Evolutionary conservation across 345 rosid genomes (phyloP), one percentile per base, ranked within the genome.

Genomic region (Hirschfeldia incana): DNA sequence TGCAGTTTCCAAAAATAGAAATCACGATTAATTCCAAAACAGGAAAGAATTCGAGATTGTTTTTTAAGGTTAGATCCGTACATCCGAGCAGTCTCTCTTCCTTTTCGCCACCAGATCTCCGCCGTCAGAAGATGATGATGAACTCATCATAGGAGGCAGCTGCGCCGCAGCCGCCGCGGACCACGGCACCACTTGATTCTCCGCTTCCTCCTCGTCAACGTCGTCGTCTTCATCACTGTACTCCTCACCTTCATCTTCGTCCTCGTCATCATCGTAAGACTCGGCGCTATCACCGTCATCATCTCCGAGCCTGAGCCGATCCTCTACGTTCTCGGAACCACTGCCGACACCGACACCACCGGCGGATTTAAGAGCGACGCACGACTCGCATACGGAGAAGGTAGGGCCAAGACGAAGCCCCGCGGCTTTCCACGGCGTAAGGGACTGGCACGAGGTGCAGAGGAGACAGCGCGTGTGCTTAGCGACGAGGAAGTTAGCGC

Each of bases 401-500:
- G 95, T 89, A 0, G 91, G 86, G 7, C 76, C 71, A 59, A 94
- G 81, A 13, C 74, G 83, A 9, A 72, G 76, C 0, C 98, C 98
- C 1, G 97, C 74, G 53, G 97, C 94, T 46, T 72, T 87, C 98
- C 98, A 94, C 0, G 91, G 88, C 57, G 97, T 91, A 4, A 81
- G 88, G 0, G 88, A 85, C n/a, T 88, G 94, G 72, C 98, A 94
- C 1, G 84, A 75, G 39, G 78, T 89, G 70, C 98, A 94, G 62
- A 94, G 95, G 42, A 94, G 97, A 59, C 83, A 72, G n/a, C 98
- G 81, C 0, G 64, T 83, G 86, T 94, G 98, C 61, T 92, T 94
- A 26, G 94, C 97, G 0, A 94, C 98, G 0, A 94, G 87, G 74
- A 92, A 92, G 49, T 94, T 94, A 8, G 97, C 98, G 28, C 85